Evolutionary conservation across 2,329 filamentous ascomycete species (phyloP).

Genomic region (Celoporthe dispersa): DNA sequence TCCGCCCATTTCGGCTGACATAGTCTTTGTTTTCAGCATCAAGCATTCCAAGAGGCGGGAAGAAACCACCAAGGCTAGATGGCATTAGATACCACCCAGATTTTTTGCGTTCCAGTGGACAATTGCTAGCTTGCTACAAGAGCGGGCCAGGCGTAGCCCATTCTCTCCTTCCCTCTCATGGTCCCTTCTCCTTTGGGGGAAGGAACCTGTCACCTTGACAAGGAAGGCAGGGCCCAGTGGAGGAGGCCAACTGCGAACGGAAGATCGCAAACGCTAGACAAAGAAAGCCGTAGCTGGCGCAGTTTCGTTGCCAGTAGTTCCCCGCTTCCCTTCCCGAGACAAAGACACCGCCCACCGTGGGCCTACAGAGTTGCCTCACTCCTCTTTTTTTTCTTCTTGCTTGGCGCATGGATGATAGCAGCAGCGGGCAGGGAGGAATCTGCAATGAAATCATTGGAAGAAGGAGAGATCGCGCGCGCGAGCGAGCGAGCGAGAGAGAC

Average conservation of each 20-base stretch:
- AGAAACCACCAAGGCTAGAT: slow-evolving; percentile 15
- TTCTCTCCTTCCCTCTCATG: slow-evolving; percentile 3
- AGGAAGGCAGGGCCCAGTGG: neutral
- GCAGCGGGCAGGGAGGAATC: slow-evolving; percentile 18
- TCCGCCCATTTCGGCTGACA: slow-evolving; percentile 41
- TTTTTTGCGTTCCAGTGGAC: slow-evolving; percentile 34
- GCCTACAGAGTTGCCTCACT: slow-evolving; percentile 21
- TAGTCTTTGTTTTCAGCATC: slow-evolving; percentile 42
- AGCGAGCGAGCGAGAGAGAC: no score
- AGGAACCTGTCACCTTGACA: slow-evolving; percentile 21
- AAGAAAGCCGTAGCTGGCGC: slow-evolving; percentile 35
- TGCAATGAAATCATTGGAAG: slow-evolving; percentile 34
- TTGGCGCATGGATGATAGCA: slow-evolving; percentile 31
- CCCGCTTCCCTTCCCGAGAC: slow-evolving; percentile 50
- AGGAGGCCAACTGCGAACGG: slow-evolving; percentile 35
- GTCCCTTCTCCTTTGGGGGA: slow-evolving; percentile 15
- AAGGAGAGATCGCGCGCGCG: no score
- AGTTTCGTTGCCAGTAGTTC: slow-evolving; percentile 41
- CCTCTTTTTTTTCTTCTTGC: neutral
- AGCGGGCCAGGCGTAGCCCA: slow-evolving; percentile 20
- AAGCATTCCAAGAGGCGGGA: slow-evolving; percentile 34
- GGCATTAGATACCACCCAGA: slow-evolving; percentile 5
- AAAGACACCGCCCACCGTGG: slow-evolving; percentile 30
- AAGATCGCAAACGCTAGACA: slow-evolving; percentile 39
- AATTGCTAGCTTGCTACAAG: slow-evolving; percentile 33